phyloP scores from a whole-genome alignment of 78 protist species.

The Emiliania huxleyi region DNA sequence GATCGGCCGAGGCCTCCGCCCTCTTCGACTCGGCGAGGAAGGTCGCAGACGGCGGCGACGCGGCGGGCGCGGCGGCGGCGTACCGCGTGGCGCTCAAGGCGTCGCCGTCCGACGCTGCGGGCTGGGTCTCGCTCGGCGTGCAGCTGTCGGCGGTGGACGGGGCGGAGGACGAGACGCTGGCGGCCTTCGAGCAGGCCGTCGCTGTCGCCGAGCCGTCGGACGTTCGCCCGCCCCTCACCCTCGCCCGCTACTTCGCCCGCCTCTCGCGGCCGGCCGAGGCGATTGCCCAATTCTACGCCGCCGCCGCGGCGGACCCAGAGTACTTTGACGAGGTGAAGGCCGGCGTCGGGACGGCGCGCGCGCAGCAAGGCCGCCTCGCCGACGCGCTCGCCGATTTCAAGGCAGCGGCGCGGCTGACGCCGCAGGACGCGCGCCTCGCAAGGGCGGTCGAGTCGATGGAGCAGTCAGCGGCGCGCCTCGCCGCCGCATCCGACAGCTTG shows the following conservation, averaged over 20 bases:
- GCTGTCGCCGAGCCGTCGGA: not conserved
- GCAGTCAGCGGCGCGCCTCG: not conserved
- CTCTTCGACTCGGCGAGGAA: not conserved
- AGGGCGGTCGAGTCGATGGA: not conserved
- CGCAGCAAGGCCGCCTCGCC: not conserved
- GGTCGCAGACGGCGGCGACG: not conserved
- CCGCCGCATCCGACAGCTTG: not conserved
- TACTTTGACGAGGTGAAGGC: not conserved
- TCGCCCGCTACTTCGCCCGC: not conserved
- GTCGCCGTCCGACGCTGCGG: not conserved
- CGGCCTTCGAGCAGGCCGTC: not conserved
- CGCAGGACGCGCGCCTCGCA: not conserved
- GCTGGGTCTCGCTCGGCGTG: not conserved
- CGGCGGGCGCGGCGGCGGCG: not conserved
- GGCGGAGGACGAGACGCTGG: not conserved
- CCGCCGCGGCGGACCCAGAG: not conserved
- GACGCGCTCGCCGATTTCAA: not conserved
- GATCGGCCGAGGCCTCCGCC: not conserved
- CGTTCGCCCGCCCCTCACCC: not conserved
- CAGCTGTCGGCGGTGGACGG: not conserved
- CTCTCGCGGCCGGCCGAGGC: conserved; percentile 7
- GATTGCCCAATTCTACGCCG: not conserved
- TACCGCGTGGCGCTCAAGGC: not conserved
- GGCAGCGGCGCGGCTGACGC: not conserved
- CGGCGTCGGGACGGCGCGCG: conserved; percentile 14